Evolutionary conservation across 2,329 filamentous ascomycete species (phyloP).

Genomic region (Alternaria sp.): DNA sequence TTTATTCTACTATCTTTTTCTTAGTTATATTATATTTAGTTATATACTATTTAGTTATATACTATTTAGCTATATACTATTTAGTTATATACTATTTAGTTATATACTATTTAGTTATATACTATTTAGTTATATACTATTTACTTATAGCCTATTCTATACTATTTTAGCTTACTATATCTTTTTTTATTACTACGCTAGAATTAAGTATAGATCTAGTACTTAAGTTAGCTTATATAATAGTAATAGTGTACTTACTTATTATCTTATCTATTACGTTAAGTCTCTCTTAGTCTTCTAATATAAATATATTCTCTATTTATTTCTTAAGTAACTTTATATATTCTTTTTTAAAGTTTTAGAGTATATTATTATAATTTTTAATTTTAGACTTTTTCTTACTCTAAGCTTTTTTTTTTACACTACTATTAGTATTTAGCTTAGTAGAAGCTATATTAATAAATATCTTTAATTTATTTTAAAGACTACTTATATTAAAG

Average conservation of each 20-base stretch:
- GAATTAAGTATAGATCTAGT: background rate
- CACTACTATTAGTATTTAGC: background rate
- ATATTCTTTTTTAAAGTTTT: conserved; percentile 8
- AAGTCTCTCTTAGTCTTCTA: background rate
- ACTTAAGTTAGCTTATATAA: background rate
- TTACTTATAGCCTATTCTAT: background rate
- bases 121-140: background rate
- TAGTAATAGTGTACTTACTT: background rate
- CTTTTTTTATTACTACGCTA: background rate
- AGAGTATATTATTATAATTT: background rate
- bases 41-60: too few relatives aligned
- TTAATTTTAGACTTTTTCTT: background rate
- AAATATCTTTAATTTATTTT: background rate
- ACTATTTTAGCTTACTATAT: background rate
- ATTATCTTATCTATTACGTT: background rate
- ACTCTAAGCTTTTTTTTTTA: background rate
- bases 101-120: background rate
- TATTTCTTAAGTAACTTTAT: background rate
- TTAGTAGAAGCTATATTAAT: background rate
- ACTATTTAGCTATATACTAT: too few relatives aligned
- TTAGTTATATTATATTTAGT: background rate
- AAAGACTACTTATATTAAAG: background rate
- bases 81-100: background rate
- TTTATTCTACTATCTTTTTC: background rate
- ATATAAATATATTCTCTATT: background rate